Evolutionary conservation across 352 stramenopile genomes (phyloP), one percentile per base, ranked within the genome.

Genomic region (Globisporangium nagaii): DNA sequence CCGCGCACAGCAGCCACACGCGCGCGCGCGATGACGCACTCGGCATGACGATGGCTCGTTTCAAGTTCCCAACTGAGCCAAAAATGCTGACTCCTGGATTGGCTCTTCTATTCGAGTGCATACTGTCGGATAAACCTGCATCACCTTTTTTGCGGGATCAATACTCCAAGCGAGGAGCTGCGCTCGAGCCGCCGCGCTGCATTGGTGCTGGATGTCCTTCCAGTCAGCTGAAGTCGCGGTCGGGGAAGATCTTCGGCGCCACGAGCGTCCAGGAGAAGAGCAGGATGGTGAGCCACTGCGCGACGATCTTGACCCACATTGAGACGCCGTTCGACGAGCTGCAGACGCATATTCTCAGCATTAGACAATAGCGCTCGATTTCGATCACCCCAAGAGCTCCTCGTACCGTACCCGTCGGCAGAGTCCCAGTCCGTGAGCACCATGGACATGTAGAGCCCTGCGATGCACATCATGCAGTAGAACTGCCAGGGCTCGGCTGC

Each of bases 231-330:
- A 99, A 98, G 56, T 98, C 94, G 31, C 96, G 72, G 53, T 97
- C 72, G 0, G 95, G 93, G 62, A 98, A 97, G n/a, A 98, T 49
- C 53, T 84, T 88, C 2, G 96, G 96, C 1, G 96, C 96, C 3
- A 96, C 43, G 19, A 98, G 68, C 12, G 95, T 98, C 96, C 95
- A 98, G 8, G 88, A 62, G 64, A 98, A 99, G 2, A 98, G 62
- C 12, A 88, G 49, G 34, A 98, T 82, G n/a, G 85, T 91, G 40
- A 97, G 56, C 94, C 95, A 98, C 56, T 98, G 95, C 22, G 88
- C 84, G 11, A 79, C 68, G 66, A 98, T 96, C 37, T 98, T 93
- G 53, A 99, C 92, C 93, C 93, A 98, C 93, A 98, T 98, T 17
- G 82, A 95, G 1, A 95, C 71, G 13, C 83, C 76, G 31, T 88